phyloP scores from a whole-genome alignment of 78 protist genomes.

The Andalucia godoyi region DNA sequence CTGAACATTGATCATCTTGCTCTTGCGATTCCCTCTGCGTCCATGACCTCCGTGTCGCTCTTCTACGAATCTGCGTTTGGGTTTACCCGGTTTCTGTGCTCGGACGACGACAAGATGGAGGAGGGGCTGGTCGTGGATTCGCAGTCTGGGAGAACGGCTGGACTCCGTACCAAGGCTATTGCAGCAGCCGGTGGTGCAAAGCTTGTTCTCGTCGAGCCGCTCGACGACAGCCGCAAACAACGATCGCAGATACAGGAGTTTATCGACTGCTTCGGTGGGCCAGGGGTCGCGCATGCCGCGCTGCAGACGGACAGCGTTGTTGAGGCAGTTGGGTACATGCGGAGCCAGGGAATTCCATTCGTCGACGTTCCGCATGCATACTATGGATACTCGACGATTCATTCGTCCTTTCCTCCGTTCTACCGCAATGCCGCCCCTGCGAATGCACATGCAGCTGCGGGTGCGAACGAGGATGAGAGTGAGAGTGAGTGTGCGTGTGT shows the following conservation, averaged over 20 bases:
- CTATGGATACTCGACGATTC: background rate
- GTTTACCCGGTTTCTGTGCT: background rate
- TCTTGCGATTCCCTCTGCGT: background rate
- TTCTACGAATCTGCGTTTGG: background rate
- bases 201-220: background rate
- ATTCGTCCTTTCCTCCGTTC: background rate
- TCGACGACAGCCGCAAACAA: background rate
- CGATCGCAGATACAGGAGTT: slow-evolving; percentile 2
- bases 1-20: background rate
- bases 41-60: background rate
- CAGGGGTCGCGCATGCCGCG: background rate
- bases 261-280: background rate
- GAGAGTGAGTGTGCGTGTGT: no score
- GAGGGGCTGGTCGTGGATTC: background rate
- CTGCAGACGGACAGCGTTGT: background rate
- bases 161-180: background rate
- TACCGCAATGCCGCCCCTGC: background rate
- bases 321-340: background rate
- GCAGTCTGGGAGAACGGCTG: background rate
- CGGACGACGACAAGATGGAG: background rate
- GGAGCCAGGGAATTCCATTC: background rate
- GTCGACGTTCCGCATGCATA: background rate
- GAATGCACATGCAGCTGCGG: no score
- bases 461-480: no score
- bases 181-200: background rate